A percentile compares a stretch with the other conserved stretches of the same genome.
phyloP scores from a whole-genome alignment of 192 early-diverging fungal species.

The Coemansia sp. region DNA sequence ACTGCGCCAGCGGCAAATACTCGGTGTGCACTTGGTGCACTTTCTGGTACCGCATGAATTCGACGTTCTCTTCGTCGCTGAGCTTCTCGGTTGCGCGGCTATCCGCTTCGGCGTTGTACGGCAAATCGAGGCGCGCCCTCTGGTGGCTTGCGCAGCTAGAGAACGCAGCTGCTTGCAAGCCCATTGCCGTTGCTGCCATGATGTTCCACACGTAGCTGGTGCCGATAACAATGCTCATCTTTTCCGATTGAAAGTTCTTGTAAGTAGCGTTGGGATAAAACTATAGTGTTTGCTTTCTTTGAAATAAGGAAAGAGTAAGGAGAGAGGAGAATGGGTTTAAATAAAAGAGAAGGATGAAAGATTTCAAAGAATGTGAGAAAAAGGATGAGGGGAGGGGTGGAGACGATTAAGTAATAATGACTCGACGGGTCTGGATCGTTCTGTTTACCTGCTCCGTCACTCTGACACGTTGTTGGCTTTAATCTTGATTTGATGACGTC shows the following conservation, averaged over 20 bases:
- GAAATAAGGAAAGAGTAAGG: background rate
- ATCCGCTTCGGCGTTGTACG: conserved; percentile 40
- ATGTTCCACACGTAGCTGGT: conserved; percentile 58
- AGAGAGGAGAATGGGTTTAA: background rate
- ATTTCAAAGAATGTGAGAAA: background rate
- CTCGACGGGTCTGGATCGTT: background rate
- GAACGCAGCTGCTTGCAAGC: conserved; percentile 45
- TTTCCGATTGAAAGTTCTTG: background rate
- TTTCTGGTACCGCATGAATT: conserved; percentile 53
- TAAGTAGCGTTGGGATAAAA: background rate
- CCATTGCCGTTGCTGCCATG: conserved; percentile 51
- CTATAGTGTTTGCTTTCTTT: too few relatives aligned
- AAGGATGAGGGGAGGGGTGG: conserved; percentile 1
- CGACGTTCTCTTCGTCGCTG: conserved; percentile 48
- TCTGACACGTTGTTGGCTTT: too few relatives aligned
- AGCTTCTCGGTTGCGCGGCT: conserved; percentile 52
- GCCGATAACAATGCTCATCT: conserved; percentile 53
- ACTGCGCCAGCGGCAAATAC: conserved; percentile 49
- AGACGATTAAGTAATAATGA: too few relatives aligned
- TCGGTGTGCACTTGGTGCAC: conserved; percentile 53
- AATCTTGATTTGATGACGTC: background rate
- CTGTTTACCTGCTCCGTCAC: too few relatives aligned
- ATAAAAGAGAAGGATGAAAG: background rate
- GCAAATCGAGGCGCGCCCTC: conserved; percentile 34
- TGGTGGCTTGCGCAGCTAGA: conserved; percentile 44